These are phyloP conservation scores for Detonula confervacea DNA, from an alignment of 352 stramenopile species.

Conservation along the genomic window DNA sequence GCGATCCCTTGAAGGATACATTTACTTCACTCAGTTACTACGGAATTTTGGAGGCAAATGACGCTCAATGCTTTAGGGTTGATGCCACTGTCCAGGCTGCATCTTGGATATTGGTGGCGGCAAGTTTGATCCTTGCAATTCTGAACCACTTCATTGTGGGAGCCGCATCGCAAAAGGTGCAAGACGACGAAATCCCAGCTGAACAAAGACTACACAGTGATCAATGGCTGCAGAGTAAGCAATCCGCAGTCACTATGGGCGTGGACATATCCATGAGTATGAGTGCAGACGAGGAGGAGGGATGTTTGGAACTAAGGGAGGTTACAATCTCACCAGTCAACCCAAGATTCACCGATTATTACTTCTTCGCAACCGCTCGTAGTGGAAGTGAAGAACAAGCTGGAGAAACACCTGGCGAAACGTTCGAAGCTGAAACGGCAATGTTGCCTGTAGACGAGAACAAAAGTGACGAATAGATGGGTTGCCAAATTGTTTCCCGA, in stretches of 20 bases:
- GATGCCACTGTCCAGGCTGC: conserved; percentile 68
- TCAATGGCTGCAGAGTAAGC: conserved; percentile 36
- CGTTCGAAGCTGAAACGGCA: conserved; percentile 6
- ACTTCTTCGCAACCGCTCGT: conserved; percentile 40
- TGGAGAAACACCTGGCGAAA: too few relatives aligned
- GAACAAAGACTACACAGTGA: conserved; percentile 52
- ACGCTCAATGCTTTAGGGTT: conserved; percentile 83
- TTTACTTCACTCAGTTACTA: conserved; percentile 76
- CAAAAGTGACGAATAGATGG: conserved; percentile 3
- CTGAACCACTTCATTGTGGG: conserved; percentile 54
- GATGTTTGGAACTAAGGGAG: not conserved
- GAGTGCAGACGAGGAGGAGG: conserved; percentile 37
- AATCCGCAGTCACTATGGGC: not conserved
- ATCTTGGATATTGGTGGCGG: conserved; percentile 70
- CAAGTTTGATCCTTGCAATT: conserved; percentile 77
- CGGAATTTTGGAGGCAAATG: conserved; percentile 67
- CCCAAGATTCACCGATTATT: conserved; percentile 63
- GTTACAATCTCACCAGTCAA: conserved; percentile 30
- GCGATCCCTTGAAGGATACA: conserved; percentile 61
- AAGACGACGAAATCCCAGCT: conserved; percentile 44
- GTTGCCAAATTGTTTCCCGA: too few relatives aligned
- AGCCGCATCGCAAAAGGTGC: conserved; percentile 43
- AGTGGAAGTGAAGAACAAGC: too few relatives aligned
- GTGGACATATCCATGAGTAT: conserved; percentile 3
- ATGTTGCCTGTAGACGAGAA: conserved; percentile 5